Conservation (phyloP, 192 early-diverging fungal species). For the Obelidium mucronatum region DNA sequence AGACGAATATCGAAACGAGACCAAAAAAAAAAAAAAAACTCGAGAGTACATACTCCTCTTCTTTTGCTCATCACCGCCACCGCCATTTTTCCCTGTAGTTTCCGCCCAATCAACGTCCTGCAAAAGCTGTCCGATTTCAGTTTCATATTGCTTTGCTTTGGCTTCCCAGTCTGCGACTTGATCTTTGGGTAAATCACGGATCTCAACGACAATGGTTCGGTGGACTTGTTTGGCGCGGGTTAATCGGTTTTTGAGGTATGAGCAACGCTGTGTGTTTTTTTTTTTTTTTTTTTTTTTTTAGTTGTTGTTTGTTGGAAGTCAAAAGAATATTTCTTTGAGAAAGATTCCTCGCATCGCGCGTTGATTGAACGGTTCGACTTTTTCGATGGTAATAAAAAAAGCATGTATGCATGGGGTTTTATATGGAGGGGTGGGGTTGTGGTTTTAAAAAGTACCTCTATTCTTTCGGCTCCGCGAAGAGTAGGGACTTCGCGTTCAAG, state of each 20-base stretch:
- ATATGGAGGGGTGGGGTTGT: neutral
- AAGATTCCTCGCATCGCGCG: too few relatives aligned
- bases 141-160: conserved; percentile 57
- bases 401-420: too few relatives aligned
- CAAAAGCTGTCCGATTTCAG: conserved; percentile 50
- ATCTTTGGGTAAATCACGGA: conserved; percentile 47
- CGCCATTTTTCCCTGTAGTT: conserved; percentile 47
- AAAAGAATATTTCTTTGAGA: too few relatives aligned
- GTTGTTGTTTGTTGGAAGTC: too few relatives aligned
- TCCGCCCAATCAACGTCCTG: conserved; percentile 70
- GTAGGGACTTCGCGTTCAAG: conserved; percentile 57
- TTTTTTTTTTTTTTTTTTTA: too few relatives aligned
- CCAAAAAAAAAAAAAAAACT: neutral
- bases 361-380: too few relatives aligned
- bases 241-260: conserved; percentile 60
- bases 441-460: conserved; percentile 42
- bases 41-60: conserved; percentile 45
- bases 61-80: conserved; percentile 43
- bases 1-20: neutral
- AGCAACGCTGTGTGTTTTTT: conserved; percentile 56
- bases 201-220: conserved; percentile 58
- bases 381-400: too few relatives aligned
- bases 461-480: conserved; percentile 55
- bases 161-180: conserved; percentile 48
- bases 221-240: conserved; percentile 58